These are phyloP conservation scores for Botryotinia narcissicola DNA, from an alignment of 2,329 filamentous ascomycete genomes.

Conservation along the genomic window DNA sequence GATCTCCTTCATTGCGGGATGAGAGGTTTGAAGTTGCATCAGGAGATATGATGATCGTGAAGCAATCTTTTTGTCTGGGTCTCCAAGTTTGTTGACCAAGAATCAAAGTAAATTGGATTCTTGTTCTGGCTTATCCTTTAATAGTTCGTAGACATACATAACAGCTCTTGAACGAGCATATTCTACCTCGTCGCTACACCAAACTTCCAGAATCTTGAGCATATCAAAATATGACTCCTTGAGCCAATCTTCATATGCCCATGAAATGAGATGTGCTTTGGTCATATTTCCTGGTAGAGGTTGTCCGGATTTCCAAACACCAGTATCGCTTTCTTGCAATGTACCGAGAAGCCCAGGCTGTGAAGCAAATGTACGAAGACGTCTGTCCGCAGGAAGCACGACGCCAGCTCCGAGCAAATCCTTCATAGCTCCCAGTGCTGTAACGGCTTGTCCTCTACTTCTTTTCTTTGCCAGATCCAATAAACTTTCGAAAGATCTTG, in stretches of 20 bases:
- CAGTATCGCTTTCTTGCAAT: slow-evolving; percentile 58
- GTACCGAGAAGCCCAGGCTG: slow-evolving; percentile 75
- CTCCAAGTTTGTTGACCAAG: slow-evolving; percentile 93
- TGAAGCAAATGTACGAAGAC: slow-evolving; percentile 72
- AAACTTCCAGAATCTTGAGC: slow-evolving; percentile 84
- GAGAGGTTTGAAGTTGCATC: slow-evolving; percentile 83
- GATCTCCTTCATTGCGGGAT: slow-evolving; percentile 90
- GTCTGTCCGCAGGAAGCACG: slow-evolving; percentile 77
- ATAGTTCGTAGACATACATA: slow-evolving; percentile 84
- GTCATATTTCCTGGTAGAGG: slow-evolving; percentile 71
- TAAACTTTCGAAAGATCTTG: slow-evolving; percentile 82
- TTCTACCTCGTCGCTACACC: slow-evolving; percentile 94
- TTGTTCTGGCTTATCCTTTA: slow-evolving; percentile 96
- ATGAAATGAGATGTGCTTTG: slow-evolving; percentile 75
- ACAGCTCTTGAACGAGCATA: slow-evolving; percentile 86
- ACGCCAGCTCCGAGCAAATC: slow-evolving; percentile 90
- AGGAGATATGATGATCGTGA: slow-evolving; percentile 90
- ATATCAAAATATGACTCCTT: slow-evolving; percentile 93
- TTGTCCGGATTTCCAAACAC: slow-evolving; percentile 65
- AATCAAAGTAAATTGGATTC: slow-evolving; percentile 90
- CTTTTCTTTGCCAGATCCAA: slow-evolving; percentile 84
- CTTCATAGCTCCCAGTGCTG: slow-evolving; percentile 88
- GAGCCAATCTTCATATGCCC: slow-evolving; percentile 93
- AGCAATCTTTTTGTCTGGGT: slow-evolving; percentile 91
- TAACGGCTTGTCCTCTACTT: slow-evolving; percentile 87